Percentiles rank a stretch among this genome's conserved stretches.
Conservation (phyloP, 257 asterid species). For the Echium plantagineum region DNA sequence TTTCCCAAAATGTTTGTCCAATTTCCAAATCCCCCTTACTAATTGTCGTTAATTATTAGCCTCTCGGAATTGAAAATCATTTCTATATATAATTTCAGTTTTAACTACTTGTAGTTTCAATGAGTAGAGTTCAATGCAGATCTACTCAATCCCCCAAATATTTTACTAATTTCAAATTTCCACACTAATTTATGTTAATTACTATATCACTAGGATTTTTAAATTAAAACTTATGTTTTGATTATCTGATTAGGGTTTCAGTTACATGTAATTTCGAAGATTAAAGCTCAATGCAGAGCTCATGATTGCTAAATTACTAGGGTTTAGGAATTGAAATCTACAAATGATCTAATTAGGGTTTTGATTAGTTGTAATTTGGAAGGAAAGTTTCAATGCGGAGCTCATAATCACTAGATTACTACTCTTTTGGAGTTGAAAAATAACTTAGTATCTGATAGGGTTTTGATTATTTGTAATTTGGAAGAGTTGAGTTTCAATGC, state of each 20-base stretch:
- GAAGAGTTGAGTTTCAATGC: slow-evolving; percentile 24
- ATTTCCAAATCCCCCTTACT: too few species aligned
- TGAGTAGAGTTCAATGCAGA: background rate
- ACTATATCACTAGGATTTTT: background rate
- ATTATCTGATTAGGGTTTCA: background rate
- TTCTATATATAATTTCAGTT: too few species aligned
- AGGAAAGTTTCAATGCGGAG: too few species aligned
- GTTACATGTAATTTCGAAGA: background rate
- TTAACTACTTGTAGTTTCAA: too few species aligned
- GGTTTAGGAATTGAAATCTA: background rate
- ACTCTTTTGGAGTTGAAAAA: background rate
- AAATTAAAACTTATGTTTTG: background rate
- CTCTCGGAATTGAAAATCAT: too few species aligned
- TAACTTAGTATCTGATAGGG: background rate
- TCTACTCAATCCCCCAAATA: background rate
- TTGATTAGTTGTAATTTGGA: background rate
- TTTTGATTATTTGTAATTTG: background rate
- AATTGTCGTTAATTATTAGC: too few species aligned
- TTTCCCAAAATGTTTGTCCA: too few species aligned
- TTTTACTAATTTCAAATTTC: background rate
- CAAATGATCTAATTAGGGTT: background rate
- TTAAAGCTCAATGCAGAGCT: too few species aligned
- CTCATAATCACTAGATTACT: background rate
- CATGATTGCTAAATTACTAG: too few species aligned
- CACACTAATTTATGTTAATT: too few species aligned